Evolutionary conservation across 495 filamentous ascomycete genomes (phyloP), one percentile per base, ranked within the genome.

Genomic region (Pyrenopolyporus hunteri): DNA sequence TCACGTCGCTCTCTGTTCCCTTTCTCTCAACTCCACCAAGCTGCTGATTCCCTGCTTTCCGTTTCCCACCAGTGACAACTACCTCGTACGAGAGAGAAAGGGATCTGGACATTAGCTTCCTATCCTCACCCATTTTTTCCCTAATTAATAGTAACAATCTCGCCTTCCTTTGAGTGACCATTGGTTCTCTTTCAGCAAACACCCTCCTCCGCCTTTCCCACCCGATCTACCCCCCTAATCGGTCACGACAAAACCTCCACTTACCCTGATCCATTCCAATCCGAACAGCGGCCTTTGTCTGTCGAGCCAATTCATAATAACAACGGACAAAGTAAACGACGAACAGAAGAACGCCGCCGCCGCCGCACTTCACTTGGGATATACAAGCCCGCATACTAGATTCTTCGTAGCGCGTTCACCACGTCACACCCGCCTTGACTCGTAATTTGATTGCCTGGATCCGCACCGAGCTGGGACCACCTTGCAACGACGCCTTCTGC

Each of bases 371-470:
- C 60, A 54, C 63, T 42, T 20, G 25, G 17, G 42, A 57, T 53
- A 54, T 67, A 53, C 58, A 70, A 68, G 58, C 68, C 64, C 65
- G 53, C 58, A 70, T 67, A 71, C 70, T 71, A 74, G 66, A 74
- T n/a, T n/a, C 66, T 78, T 76, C 75, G 77, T 73, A 70, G 71
- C 71, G 68, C 72, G 71, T 72, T 76, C 72, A 77, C 62, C 62
- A 73, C 74, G 77, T 76, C 74, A 71, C 69, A 69, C 64, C 45
- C 54, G 57, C 13, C 37, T 47, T 42, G 56, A 60, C 56, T 65
- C 40, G 37, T 56, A 64, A 50, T 52, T 49, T 54, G 57, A 56
- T 60, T 48, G 37, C 40, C 63, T 57, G 59, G 63, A 61, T 62
- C 65, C 63, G 66, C 63, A 49, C 51, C 33, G 17, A 54, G 32